Evolutionary conservation across 2,329 filamentous ascomycete species (phyloP).

Genomic region (Diaporthe destruens): DNA sequence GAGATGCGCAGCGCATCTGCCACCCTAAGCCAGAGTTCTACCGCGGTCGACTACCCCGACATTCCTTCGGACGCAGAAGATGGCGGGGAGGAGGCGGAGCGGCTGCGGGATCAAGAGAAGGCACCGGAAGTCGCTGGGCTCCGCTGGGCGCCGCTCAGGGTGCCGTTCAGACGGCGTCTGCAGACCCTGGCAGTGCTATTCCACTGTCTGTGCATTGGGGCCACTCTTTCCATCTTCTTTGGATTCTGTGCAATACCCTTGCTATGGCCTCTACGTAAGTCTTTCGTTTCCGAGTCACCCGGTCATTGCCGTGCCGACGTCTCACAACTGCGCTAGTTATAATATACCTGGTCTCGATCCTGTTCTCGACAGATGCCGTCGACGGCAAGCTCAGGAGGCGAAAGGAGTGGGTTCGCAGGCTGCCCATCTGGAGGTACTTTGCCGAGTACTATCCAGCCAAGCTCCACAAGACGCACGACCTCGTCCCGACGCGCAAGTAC

Average conservation of each 20-base stretch:
- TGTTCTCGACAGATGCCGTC: constrained; percentile 82
- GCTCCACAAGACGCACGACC: constrained; percentile 84
- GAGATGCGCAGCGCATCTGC: constrained; percentile 6
- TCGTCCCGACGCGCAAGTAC: constrained; percentile 88
- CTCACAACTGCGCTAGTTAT: constrained; percentile 54
- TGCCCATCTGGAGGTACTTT: constrained; percentile 87
- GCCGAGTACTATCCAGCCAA: constrained; percentile 92
- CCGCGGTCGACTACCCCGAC: constrained; percentile 40
- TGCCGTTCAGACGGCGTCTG: constrained; percentile 77
- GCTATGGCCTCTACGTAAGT: constrained; percentile 78
- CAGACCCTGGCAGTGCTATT: constrained; percentile 84
- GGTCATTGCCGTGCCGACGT: no score
- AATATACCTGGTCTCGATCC: constrained; percentile 85
- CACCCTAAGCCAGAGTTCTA: constrained; percentile 35
- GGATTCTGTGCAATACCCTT: constrained; percentile 91
- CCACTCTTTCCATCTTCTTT: constrained; percentile 84
- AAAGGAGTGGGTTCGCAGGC: constrained; percentile 78
- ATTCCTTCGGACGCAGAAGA: constrained; percentile 34
- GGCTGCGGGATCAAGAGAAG: constrained; percentile 31
- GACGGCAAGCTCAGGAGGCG: constrained; percentile 82
- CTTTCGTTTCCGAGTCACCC: no score
- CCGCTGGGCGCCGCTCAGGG: constrained; percentile 84
- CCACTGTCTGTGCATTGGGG: constrained; percentile 79
- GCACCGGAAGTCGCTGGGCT: constrained; percentile 63
- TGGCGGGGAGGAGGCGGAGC: constrained; percentile 25